Percentiles rank a stretch among this genome's conserved stretches.
Evolutionary conservation across 2,329 filamentous ascomycete genomes (phyloP).

Genomic region (Thielaviopsis euricoi): DNA sequence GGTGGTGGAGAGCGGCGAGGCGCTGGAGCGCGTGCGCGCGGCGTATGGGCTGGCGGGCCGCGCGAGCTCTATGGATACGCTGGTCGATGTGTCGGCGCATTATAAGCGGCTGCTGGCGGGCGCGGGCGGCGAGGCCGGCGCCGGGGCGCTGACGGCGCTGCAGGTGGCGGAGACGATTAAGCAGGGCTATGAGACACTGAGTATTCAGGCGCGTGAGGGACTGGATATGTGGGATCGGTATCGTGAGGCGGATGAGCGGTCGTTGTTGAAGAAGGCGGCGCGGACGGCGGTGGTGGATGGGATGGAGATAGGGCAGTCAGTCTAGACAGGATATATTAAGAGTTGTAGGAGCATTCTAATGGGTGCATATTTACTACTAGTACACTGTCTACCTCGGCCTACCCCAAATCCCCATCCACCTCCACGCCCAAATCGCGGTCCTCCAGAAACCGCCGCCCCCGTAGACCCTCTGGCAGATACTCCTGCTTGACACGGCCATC

Average conservation of each 20-base stretch:
- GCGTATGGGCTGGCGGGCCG: constrained; percentile 47
- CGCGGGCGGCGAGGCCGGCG: constrained; percentile 20
- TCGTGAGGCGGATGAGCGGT: constrained; percentile 72
- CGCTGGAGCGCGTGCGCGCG: constrained; percentile 66
- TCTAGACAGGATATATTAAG: no score
- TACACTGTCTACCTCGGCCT: constrained; percentile 15
- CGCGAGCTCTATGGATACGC: constrained; percentile 62
- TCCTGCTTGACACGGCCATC: constrained; percentile 72
- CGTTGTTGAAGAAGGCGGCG: constrained; percentile 72
- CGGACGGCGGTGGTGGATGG: constrained; percentile 53
- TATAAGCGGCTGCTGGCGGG: constrained; percentile 69
- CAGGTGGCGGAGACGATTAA: constrained; percentile 88
- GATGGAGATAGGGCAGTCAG: neutral
- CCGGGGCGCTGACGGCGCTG: constrained; percentile 45
- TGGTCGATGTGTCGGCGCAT: constrained; percentile 68
- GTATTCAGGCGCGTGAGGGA: constrained; percentile 76
- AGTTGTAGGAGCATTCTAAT: no score
- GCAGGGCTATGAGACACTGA: constrained; percentile 87
- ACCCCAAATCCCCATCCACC: constrained; percentile 51
- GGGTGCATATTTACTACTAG: no score
- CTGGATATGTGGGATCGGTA: constrained; percentile 75
- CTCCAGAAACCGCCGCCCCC: constrained; percentile 60
- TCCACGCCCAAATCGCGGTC: constrained; percentile 63
- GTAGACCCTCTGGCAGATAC: constrained; percentile 68
- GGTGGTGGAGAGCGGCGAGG: constrained; percentile 77